Conservation (phyloP, 352 stramenopile species). For the Plasmopara halstedii region DNA sequence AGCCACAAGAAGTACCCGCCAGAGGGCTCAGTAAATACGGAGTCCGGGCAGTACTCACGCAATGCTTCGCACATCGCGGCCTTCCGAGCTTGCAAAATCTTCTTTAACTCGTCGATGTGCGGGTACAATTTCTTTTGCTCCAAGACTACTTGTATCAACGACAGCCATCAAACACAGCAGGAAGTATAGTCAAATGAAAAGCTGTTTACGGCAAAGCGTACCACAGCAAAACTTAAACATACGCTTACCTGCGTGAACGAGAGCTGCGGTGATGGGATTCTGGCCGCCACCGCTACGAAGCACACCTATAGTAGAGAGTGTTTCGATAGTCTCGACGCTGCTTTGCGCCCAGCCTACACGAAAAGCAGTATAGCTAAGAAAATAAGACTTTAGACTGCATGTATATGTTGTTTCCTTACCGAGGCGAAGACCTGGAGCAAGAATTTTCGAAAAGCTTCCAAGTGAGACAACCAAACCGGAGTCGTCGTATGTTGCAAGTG, state of each 20-base stretch:
- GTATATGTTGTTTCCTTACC: constrained; percentile 32
- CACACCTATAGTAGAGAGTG: constrained; percentile 58
- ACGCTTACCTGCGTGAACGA: constrained; percentile 63
- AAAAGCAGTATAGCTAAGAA: not conserved
- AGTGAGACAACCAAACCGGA: constrained; percentile 73
- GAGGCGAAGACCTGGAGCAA: constrained; percentile 83
- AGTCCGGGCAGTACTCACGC: constrained; percentile 28
- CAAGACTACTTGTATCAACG: constrained; percentile 30
- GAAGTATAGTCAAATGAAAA: not conserved
- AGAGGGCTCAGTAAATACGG: constrained; percentile 47
- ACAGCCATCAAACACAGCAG: constrained; percentile 9
- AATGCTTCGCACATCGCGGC: constrained; percentile 39
- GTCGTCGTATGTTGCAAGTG: constrained; percentile 60
- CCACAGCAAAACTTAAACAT: constrained; percentile 8
- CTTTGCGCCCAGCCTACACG: constrained; percentile 54
- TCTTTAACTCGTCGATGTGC: constrained; percentile 41
- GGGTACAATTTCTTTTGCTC: constrained; percentile 40
- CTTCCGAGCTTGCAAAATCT: constrained; percentile 37
- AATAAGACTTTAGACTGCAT: not conserved
- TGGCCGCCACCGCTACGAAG: constrained; percentile 87
- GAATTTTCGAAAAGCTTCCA: constrained; percentile 94
- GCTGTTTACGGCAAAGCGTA: constrained; percentile 1
- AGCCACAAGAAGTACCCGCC: constrained; percentile 85
- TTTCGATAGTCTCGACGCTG: constrained; percentile 43
- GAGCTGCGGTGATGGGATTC: constrained; percentile 82